Percentiles rank a stretch among this genome's conserved stretches.
These are phyloP conservation scores for Sporisorium reilianum DNA, from an alignment of 1,284 basidiomycete genomes.

Conservation along the genomic window DNA sequence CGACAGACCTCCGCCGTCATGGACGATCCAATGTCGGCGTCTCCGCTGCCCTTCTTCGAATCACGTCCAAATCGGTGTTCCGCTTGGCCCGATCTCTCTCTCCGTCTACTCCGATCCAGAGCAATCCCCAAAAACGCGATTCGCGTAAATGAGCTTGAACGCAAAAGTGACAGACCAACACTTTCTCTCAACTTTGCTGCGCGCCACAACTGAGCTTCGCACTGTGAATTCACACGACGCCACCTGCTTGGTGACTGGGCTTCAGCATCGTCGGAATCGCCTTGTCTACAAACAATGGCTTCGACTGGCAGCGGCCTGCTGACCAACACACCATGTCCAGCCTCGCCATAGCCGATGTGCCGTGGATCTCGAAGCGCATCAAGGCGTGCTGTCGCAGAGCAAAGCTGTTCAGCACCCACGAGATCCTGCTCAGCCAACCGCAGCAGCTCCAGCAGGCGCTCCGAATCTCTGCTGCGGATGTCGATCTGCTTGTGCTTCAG, in stretches of 20 bases:
- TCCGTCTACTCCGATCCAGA: background rate
- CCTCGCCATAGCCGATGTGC: slow-evolving; percentile 36
- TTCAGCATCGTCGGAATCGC: too few species aligned
- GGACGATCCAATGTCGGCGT: background rate
- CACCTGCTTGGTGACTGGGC: background rate
- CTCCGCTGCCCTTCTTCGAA: background rate
- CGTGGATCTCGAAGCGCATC: slow-evolving; percentile 47
- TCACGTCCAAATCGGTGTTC: background rate
- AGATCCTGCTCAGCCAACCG: slow-evolving; percentile 35
- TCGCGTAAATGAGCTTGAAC: slow-evolving; percentile 9
- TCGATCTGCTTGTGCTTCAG: slow-evolving; percentile 24
- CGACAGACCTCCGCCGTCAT: slow-evolving; percentile 1
- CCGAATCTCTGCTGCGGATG: slow-evolving; percentile 21
- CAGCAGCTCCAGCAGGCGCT: slow-evolving; percentile 33
- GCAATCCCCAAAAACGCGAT: background rate
- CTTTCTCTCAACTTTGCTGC: background rate
- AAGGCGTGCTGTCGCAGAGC: slow-evolving; percentile 49
- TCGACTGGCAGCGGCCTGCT: background rate
- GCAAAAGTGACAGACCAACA: slow-evolving; percentile 8
- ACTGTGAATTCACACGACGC: background rate
- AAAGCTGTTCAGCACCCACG: slow-evolving; percentile 39
- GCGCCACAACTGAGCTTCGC: background rate
- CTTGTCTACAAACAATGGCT: background rate
- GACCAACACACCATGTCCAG: slow-evolving; percentile 19
- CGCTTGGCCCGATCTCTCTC: background rate